Evolutionary conservation across 208 protist species (phyloP).

Genomic region (Crithidia expoeki): DNA sequence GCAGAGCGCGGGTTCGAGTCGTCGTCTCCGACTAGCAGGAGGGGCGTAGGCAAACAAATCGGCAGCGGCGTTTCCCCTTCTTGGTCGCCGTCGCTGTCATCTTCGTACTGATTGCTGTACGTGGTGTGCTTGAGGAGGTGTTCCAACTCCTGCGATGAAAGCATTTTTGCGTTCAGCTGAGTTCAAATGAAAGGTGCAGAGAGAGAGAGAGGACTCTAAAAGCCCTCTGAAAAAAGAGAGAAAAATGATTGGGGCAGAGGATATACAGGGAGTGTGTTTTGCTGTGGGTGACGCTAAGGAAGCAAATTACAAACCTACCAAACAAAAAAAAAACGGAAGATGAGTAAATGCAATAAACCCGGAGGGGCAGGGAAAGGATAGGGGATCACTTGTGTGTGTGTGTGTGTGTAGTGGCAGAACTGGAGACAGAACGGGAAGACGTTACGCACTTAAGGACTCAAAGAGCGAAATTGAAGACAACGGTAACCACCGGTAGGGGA

Average conservation of each 20-base stretch:
- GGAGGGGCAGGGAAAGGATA: no score
- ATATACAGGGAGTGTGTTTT: not conserved
- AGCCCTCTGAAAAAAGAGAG: not conserved
- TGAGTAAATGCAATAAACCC: not conserved
- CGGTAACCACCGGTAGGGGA: not conserved
- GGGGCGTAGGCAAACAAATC: slow-evolving; percentile 11
- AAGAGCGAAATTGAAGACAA: not conserved
- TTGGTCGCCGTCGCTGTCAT: slow-evolving; percentile 17
- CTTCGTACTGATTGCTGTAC: slow-evolving; percentile 11
- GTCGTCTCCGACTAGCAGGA: slow-evolving; percentile 13
- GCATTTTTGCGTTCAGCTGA: not conserved
- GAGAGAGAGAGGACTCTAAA: not conserved
- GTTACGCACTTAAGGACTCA: not conserved
- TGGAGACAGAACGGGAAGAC: not conserved
- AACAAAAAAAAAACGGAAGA: not conserved
- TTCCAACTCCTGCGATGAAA: slow-evolving; percentile 6
- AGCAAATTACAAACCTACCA: not conserved
- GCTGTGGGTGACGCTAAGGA: not conserved
- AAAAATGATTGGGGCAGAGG: not conserved
- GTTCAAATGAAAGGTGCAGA: not conserved
- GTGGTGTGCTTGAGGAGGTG: slow-evolving; percentile 4
- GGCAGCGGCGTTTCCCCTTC: slow-evolving; percentile 9
- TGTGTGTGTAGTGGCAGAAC: no score
- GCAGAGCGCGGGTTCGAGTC: not conserved
- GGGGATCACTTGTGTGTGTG: no score